Evolutionary conservation across 257 asterid genomes (phyloP).

Genomic region (Marsdenia floribunda): DNA sequence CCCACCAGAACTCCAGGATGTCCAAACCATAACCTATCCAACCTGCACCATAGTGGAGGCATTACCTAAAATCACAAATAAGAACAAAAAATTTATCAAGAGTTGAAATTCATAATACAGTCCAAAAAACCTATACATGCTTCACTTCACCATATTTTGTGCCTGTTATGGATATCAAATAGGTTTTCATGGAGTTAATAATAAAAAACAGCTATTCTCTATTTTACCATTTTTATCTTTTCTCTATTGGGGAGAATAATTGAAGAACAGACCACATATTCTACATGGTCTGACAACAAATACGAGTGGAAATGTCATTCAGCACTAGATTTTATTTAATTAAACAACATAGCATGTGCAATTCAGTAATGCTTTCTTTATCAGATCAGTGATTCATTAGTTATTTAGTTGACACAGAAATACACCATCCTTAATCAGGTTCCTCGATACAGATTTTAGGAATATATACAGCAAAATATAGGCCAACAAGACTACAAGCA

Average conservation of each 20-base stretch:
- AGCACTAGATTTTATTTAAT: not conserved
- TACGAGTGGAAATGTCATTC: not conserved
- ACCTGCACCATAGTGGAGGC: constrained; percentile 99
- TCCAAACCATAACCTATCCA: constrained; percentile 99
- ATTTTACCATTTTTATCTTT: not conserved
- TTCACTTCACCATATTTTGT: not conserved
- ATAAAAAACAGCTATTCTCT: not conserved
- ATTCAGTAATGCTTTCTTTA: not conserved
- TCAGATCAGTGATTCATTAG: not conserved
- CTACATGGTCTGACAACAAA: not conserved
- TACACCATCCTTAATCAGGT: not conserved
- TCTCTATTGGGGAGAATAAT: not conserved
- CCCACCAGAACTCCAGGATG: constrained; percentile 87
- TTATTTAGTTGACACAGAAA: not conserved
- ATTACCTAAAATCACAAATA: constrained; percentile 89
- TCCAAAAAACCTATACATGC: constrained; percentile 6
- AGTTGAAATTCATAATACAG: constrained; percentile 22
- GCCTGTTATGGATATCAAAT: not conserved
- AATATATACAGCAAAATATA: no score
- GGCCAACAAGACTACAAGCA: not conserved
- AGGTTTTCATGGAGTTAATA: not conserved
- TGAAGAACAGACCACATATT: no score
- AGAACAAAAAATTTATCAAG: constrained; percentile 41
- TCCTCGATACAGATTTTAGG: not conserved
- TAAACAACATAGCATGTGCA: not conserved